Evolutionary conservation across 208 protist genomes (phyloP), one percentile per base, ranked within the genome.

Genomic region (Leishmania tropica): DNA sequence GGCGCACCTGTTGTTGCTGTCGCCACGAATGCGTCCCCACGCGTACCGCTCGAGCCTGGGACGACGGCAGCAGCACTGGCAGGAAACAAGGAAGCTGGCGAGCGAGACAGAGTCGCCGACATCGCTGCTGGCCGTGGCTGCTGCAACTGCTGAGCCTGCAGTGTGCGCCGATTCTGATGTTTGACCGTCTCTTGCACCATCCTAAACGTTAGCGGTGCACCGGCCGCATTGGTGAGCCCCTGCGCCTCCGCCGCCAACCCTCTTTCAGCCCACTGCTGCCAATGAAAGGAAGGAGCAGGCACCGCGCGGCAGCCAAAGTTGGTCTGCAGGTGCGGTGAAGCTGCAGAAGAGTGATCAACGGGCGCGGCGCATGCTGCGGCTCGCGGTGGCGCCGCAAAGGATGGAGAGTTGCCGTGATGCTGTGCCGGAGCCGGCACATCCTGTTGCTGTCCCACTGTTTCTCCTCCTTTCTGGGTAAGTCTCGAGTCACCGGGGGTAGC

Each of bases 151-250:
- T 65, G 51, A 67, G 47, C 15, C 42, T 56, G 51, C 60, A 78
- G n/a, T 37, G 42, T 28, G 40, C 68, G 81, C 2, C 75, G 74
- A 58, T 76, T 54, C n/a, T 71, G 64, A 28, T 67, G n/a, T 45
- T 76, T 79, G 37, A 84, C 67, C 35, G 35, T 21, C 17, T 74
- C 81, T 35, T 84, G 81, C 42, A 80, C 75, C 37, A 37, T 75
- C n/a, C 75, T 47, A 51, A 84, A 84, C 15, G 81, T 74, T n/a
- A 72, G 35, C 40, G 67, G 67, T 24, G 17, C 17, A 48, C 67
- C 19, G 19, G 67, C 11, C 21, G 40, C 37, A 47, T 47, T 2
- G 67, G 67, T 19, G 67, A 10, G 0, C 40, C 40, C 21, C 67
- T 72, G 4, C 40, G 67, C 67, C 7, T n/a, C 67, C 13, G 17